A percentile compares a stretch with the other conserved stretches of the same genome.
Evolutionary conservation across 179 eudicot genomes (phyloP).

Genomic region (Beta corolliflora): DNA sequence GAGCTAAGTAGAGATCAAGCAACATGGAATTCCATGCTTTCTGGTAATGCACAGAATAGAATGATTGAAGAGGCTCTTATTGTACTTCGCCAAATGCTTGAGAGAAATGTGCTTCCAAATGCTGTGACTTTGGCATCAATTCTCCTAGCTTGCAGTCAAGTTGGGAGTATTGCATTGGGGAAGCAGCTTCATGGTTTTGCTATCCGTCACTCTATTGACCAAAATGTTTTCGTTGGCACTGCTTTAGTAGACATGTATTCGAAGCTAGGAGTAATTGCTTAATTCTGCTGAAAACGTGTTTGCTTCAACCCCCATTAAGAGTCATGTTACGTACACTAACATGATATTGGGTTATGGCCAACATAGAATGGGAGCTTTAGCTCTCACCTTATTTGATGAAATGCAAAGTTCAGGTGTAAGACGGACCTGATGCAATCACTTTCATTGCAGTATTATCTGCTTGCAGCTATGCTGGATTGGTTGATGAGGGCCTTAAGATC

Average conservation of each 20-base stretch:
- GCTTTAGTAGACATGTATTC: slow-evolving; percentile 44
- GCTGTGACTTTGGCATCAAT: slow-evolving; percentile 69
- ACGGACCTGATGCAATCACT: slow-evolving; percentile 70
- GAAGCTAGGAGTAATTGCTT: slow-evolving; percentile 11
- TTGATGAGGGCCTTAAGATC: slow-evolving; percentile 62
- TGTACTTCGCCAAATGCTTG: slow-evolving; percentile 56
- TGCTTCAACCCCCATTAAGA: slow-evolving; percentile 34
- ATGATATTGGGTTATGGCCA: slow-evolving; percentile 79
- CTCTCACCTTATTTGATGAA: slow-evolving; percentile 48
- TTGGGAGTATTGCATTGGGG: slow-evolving; percentile 50
- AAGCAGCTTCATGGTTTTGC: slow-evolving; percentile 62
- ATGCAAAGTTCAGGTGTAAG: slow-evolving; percentile 43
- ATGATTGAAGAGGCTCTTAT: slow-evolving; percentile 41
- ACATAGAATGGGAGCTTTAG: slow-evolving; percentile 63
- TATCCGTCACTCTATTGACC: slow-evolving; percentile 47
- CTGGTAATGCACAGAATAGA: slow-evolving; percentile 55
- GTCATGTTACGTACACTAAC: slow-evolving; percentile 60
- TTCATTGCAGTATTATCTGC: slow-evolving; percentile 67
- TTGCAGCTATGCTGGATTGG: slow-evolving; percentile 68
- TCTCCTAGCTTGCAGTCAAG: slow-evolving; percentile 60
- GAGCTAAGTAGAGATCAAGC: slow-evolving; percentile 36
- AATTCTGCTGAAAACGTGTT: slow-evolving; percentile 45
- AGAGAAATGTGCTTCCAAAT: slow-evolving; percentile 48
- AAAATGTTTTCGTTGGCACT: slow-evolving; percentile 57
- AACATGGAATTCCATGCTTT: slow-evolving; percentile 69